Percentiles rank a stretch among this genome's conserved stretches.
phyloP scores from a whole-genome alignment of 148 eudicot species.

The Mesembryanthemum crystallinum region DNA sequence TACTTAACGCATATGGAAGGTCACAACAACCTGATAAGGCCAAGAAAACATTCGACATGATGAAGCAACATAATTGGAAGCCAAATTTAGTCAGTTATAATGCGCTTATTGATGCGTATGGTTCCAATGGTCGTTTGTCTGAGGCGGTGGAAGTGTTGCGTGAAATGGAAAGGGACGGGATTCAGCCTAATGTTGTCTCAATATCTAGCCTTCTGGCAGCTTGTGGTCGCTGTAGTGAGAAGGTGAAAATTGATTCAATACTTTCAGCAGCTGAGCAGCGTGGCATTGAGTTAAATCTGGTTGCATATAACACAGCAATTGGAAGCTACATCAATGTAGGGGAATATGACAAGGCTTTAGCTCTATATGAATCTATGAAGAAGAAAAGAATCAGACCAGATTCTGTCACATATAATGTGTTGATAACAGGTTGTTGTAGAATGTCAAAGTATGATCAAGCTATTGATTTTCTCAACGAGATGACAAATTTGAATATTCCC shows the following conservation, averaged over 20 bases:
- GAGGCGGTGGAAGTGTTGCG: slow-evolving; percentile 77
- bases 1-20: slow-evolving; percentile 90
- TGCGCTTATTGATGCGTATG: slow-evolving; percentile 93
- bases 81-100: slow-evolving; percentile 85
- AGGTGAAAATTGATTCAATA: slow-evolving; percentile 78
- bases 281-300: slow-evolving; percentile 61
- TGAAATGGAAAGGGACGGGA: slow-evolving; percentile 78
- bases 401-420: slow-evolving; percentile 71
- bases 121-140: slow-evolving; percentile 69
- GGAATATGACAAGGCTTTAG: slow-evolving; percentile 72
- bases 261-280: slow-evolving; percentile 74
- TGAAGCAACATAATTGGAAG: slow-evolving; percentile 59
- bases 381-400: slow-evolving; percentile 70
- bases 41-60: slow-evolving; percentile 57
- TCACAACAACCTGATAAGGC: slow-evolving; percentile 84
- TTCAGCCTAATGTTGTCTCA: slow-evolving; percentile 85
- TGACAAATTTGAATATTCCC: slow-evolving; percentile 55
- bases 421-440: slow-evolving; percentile 86
- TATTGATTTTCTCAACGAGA: slow-evolving; percentile 61
- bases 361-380: slow-evolving; percentile 59
- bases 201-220: slow-evolving; percentile 83
- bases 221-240: slow-evolving; percentile 77
- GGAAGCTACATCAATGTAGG: slow-evolving; percentile 90
- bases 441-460: slow-evolving; percentile 78
- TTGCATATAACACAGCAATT: slow-evolving; percentile 84